Conservation (phyloP, 1,284 basidiomycete species). For the Rhodofomes roseus region DNA sequence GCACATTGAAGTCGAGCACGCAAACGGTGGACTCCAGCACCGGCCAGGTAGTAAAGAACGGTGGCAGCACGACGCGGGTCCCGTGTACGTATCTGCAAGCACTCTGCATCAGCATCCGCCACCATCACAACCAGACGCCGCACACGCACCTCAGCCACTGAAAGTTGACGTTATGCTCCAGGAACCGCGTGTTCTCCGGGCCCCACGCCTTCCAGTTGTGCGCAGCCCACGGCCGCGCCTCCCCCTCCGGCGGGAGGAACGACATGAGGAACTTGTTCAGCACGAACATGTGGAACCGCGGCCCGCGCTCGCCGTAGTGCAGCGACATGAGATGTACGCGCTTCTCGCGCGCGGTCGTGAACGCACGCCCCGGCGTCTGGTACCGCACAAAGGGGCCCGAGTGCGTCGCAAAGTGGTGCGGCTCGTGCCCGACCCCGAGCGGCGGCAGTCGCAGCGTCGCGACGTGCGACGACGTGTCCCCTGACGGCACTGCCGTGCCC, state of each 20-base stretch:
- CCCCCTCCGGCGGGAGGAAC: slow-evolving; percentile 19
- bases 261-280: slow-evolving; percentile 33
- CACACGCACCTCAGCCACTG: slow-evolving; percentile 21
- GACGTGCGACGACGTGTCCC: slow-evolving; percentile 18
- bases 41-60: slow-evolving; percentile 7
- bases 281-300: slow-evolving; percentile 31
- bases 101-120: neutral
- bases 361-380: slow-evolving; percentile 29
- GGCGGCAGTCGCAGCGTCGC: slow-evolving; percentile 8
- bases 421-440: slow-evolving; percentile 4
- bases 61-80: slow-evolving; percentile 32
- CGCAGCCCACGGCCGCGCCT: neutral
- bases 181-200: slow-evolving; percentile 34
- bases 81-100: slow-evolving; percentile 40
- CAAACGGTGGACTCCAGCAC: slow-evolving; percentile 4
- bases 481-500: neutral
- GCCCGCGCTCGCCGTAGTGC: slow-evolving; percentile 26
- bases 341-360: slow-evolving; percentile 34
- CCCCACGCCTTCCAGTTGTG: slow-evolving; percentile 48
- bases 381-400: slow-evolving; percentile 35
- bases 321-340: slow-evolving; percentile 44
- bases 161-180: slow-evolving; percentile 25
- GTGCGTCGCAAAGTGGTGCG: slow-evolving; percentile 23
- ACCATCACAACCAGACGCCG: neutral
- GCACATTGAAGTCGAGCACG: slow-evolving; percentile 36